Base-by-base conservation (phyloP, 2,329 filamentous ascomycete species). In the Westerdykella sp. region DNA sequence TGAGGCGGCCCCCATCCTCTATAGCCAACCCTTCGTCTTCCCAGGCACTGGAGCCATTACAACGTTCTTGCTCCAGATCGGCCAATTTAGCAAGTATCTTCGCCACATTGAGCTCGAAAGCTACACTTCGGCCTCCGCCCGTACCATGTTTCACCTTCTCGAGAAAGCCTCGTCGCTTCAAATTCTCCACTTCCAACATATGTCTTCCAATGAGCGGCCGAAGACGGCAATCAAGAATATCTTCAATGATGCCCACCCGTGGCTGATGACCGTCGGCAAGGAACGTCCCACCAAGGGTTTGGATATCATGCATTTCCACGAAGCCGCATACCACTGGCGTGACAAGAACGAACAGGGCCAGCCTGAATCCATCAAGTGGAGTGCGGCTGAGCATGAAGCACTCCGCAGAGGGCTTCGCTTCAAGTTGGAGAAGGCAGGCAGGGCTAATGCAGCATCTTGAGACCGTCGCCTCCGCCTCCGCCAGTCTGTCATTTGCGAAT, bases 151-250 rank as follows among this genome's bases (percentile, higher is more conserved):
- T 42, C 48, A 58, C 45, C 48, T 60, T 25, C 61, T 70, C 11
- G 43, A 55, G 12, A 57, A 64, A 14, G 56, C 56, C 22, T 49
- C 45, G 18, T 53, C 61, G 37, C 45, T 69, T 1, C 13, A 47
- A 11, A 43, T 41, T 16, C 31, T 70, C 34, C 47, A 47, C 44
- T 57, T 70, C 45, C 37, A 40, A 4, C 50, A 50, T 32, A 40
- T 51, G 1, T 43, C 42, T 13, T 49, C 41, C 30, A 60, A 62
- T 22, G 38, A 51, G 42, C 34, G 36, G 15, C 57, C 63, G 0
- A 45, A 41, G 18, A 68, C 63, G 40, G 59, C 63, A 1, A 62
- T 63, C 31, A 63, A 61, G 44, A 37, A 45, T 6, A 62, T 70
- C 52, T 60, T 55, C 54, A 51, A 52, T 31, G 65, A 68, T 28